phyloP scores from a whole-genome alignment of 805 yeast genomes.

The Candida awuae region DNA sequence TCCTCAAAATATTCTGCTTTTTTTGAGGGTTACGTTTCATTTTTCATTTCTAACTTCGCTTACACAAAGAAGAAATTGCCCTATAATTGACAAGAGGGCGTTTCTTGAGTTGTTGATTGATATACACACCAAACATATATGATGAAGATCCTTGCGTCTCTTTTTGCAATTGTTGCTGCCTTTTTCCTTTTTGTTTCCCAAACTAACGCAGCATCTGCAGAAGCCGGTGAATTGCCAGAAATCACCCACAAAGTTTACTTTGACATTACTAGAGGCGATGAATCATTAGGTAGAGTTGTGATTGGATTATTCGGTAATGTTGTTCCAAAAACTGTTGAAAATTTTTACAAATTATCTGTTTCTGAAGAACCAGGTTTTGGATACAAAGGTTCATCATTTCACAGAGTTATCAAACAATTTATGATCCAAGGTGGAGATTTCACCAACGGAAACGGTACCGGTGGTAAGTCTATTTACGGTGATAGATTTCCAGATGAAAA shows the following conservation, averaged over 20 bases:
- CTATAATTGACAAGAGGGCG: no score
- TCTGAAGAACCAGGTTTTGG: slow-evolving; percentile 67
- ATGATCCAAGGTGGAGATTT: slow-evolving; percentile 83
- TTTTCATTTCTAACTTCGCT: no score
- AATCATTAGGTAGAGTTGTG: slow-evolving; percentile 69
- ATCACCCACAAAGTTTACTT: slow-evolving; percentile 78
- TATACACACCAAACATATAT: slow-evolving; percentile 4
- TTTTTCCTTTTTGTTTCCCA: slow-evolving; percentile 17
- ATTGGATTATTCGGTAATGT: slow-evolving; percentile 83
- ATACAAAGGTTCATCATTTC: slow-evolving; percentile 57
- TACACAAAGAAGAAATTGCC: no score
- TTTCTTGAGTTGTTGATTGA: neutral
- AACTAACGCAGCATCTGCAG: slow-evolving; percentile 13
- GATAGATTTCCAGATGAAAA: slow-evolving; percentile 61
- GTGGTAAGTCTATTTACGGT: slow-evolving; percentile 71
- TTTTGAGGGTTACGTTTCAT: no score
- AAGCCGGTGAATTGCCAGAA: slow-evolving; percentile 36
- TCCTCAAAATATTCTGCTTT: no score
- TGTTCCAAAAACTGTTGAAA: slow-evolving; percentile 83
- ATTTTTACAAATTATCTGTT: slow-evolving; percentile 71
- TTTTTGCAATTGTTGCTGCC: slow-evolving; percentile 16
- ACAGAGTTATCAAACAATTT: slow-evolving; percentile 62
- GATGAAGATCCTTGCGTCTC: slow-evolving; percentile 21
- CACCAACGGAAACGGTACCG: slow-evolving; percentile 60
- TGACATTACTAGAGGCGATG: slow-evolving; percentile 75